These are phyloP conservation scores for Nakazawaea anatomiae DNA, from an alignment of 805 yeast genomes.

Conservation along the genomic window DNA sequence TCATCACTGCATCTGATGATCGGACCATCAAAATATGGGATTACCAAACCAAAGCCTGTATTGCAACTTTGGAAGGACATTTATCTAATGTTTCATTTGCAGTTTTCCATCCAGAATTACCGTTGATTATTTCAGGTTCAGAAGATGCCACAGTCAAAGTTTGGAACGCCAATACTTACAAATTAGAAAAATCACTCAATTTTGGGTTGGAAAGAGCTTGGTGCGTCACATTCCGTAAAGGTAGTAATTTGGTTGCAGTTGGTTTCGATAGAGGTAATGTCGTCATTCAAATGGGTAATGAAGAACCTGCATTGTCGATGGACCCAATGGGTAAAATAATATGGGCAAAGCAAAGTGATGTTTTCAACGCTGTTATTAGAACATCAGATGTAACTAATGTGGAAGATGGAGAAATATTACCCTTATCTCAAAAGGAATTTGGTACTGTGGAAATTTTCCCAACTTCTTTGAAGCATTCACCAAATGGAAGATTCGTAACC, in stretches of 20 bases:
- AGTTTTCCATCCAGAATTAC: slow-evolving; percentile 95
- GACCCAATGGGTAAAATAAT: slow-evolving; percentile 89
- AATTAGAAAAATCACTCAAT: slow-evolving; percentile 85
- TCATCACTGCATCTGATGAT: slow-evolving; percentile 89
- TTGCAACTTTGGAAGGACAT: slow-evolving; percentile 93
- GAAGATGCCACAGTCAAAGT: slow-evolving; percentile 93
- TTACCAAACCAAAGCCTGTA: slow-evolving; percentile 93
- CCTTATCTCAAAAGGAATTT: slow-evolving; percentile 79
- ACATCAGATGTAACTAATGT: slow-evolving; percentile 52
- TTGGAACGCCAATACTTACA: slow-evolving; percentile 94
- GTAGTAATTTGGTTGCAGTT: slow-evolving; percentile 74
- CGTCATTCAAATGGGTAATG: slow-evolving; percentile 86
- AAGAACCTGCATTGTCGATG: slow-evolving; percentile 90
- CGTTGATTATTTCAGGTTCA: slow-evolving; percentile 90
- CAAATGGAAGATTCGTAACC: slow-evolving; percentile 95
- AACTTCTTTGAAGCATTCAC: slow-evolving; percentile 80
- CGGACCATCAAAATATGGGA: slow-evolving; percentile 89
- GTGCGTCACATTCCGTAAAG: slow-evolving; percentile 79
- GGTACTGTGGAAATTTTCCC: slow-evolving; percentile 96
- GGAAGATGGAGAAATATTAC: slow-evolving; percentile 76
- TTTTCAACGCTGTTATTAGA: slow-evolving; percentile 76
- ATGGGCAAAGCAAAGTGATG: slow-evolving; percentile 88
- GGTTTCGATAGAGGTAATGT: slow-evolving; percentile 95
- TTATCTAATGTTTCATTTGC: slow-evolving; percentile 94
- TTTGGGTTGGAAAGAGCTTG: slow-evolving; percentile 94